Conservation (phyloP, 2,329 filamentous ascomycete species). For the Didymellaceae sp. region DNA sequence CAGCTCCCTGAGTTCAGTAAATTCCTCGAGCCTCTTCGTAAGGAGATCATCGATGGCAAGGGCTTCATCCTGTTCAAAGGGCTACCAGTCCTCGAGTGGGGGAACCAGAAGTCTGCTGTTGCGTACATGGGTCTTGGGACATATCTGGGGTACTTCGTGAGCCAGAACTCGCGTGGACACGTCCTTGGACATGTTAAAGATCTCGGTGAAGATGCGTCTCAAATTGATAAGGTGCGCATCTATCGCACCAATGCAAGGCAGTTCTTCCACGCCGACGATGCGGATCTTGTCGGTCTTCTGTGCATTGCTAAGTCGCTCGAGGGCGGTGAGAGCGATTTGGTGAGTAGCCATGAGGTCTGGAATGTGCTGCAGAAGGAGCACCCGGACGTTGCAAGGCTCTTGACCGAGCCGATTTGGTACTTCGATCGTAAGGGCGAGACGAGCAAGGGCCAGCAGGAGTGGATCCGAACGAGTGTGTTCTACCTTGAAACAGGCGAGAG, state of each 20-base stretch:
- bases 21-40: slow-evolving; percentile 63
- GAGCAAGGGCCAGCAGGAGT: slow-evolving; percentile 75
- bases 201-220: slow-evolving; percentile 77
- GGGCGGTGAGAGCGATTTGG: slow-evolving; percentile 84
- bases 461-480: slow-evolving; percentile 73
- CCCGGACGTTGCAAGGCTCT: slow-evolving; percentile 76
- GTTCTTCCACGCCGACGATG: slow-evolving; percentile 86
- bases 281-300: slow-evolving; percentile 81
- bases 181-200: slow-evolving; percentile 91
- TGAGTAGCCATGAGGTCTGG: slow-evolving; percentile 80
- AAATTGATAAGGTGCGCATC: slow-evolving; percentile 87
- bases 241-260: slow-evolving; percentile 86
- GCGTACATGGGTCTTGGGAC: slow-evolving; percentile 83
- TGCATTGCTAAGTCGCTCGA: slow-evolving; percentile 80
- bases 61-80: slow-evolving; percentile 91
- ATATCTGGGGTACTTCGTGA: slow-evolving; percentile 86
- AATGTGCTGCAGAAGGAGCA: slow-evolving; percentile 77
- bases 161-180: slow-evolving; percentile 83
- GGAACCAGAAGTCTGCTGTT: slow-evolving; percentile 74
- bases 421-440: slow-evolving; percentile 90
- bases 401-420: slow-evolving; percentile 85
- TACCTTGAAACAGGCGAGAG: slow-evolving; percentile 75
- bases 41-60: slow-evolving; percentile 79
- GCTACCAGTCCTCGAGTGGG: slow-evolving; percentile 79
- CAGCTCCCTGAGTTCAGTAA: slow-evolving; percentile 62